Evolutionary conservation across 2,329 filamentous ascomycete genomes (phyloP).

Genomic region (Penicillium sp.): DNA sequence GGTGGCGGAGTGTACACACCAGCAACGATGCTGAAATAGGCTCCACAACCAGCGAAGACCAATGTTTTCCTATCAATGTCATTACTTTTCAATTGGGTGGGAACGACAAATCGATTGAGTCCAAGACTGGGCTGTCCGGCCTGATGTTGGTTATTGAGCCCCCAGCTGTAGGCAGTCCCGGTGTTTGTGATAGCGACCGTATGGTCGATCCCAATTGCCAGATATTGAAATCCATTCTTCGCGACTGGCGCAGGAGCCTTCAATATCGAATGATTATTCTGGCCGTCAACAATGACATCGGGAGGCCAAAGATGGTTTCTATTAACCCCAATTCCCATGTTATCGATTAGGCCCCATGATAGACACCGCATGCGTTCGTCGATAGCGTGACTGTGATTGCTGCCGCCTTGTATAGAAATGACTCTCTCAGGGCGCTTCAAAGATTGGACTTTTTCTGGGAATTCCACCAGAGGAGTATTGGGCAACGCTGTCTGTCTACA

Average conservation of each 20-base stretch:
- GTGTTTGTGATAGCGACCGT: slow-evolving; percentile 71
- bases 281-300: slow-evolving; percentile 19
- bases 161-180: slow-evolving; percentile 74
- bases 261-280: slow-evolving; percentile 22
- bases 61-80: slow-evolving; percentile 74
- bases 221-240: slow-evolving; percentile 11
- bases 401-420: slow-evolving; percentile 23
- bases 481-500: slow-evolving; percentile 73
- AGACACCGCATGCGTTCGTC: slow-evolving; percentile 23
- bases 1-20: neutral
- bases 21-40: slow-evolving; percentile 61
- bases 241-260: slow-evolving; percentile 17
- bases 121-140: slow-evolving; percentile 55
- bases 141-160: slow-evolving; percentile 80
- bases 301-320: slow-evolving; percentile 15
- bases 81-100: slow-evolving; percentile 72
- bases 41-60: slow-evolving; percentile 72
- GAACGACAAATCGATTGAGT: slow-evolving; percentile 64
- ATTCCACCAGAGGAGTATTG: slow-evolving; percentile 55
- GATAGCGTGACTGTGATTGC: slow-evolving; percentile 29
- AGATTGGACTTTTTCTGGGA: slow-evolving; percentile 21
- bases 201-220: slow-evolving; percentile 59
- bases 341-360: slow-evolving; percentile 30
- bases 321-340: slow-evolving; percentile 25
- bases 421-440: slow-evolving; percentile 14